Percentiles rank a stretch among this genome's conserved stretches.
Conservation (phyloP, 2,329 filamentous ascomycete species). For the Rhynchosporium secalis region DNA sequence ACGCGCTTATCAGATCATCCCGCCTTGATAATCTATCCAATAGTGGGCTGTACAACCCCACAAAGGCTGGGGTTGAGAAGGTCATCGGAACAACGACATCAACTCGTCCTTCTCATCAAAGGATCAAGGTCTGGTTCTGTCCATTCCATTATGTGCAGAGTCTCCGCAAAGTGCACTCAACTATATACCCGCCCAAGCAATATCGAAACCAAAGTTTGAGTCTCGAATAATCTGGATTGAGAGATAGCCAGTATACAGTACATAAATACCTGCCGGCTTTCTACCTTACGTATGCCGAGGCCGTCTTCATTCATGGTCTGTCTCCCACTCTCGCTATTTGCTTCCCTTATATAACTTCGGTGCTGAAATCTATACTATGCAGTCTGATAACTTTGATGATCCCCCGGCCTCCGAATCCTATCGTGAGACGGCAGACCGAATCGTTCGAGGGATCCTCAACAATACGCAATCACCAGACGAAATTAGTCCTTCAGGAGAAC, state of each 20-base stretch:
- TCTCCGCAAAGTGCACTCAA: not conserved
- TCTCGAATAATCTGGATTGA: not conserved
- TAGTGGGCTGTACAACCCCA: slow-evolving; percentile 21
- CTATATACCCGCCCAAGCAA: not conserved
- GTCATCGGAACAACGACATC: slow-evolving; percentile 17
- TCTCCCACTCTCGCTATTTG: not conserved
- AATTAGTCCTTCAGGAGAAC: slow-evolving; percentile 47
- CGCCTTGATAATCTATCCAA: slow-evolving; percentile 14
- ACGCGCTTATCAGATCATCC: slow-evolving; percentile 2
- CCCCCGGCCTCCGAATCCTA: slow-evolving; percentile 33
- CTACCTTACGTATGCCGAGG: slow-evolving; percentile 27
- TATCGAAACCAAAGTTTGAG: not conserved
- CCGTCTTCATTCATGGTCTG: slow-evolving; percentile 35
- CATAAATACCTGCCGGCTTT: slow-evolving; percentile 4
- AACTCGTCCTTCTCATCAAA: slow-evolving; percentile 17
- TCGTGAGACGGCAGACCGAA: slow-evolving; percentile 36
- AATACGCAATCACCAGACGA: slow-evolving; percentile 40
- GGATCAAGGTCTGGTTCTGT: not conserved
- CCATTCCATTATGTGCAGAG: slow-evolving; percentile 5
- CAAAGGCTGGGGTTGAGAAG: slow-evolving; percentile 21
- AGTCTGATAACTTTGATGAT: slow-evolving; percentile 38
- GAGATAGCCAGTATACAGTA: slow-evolving; percentile 1
- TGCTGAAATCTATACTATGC: slow-evolving; percentile 18
- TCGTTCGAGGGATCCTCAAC: slow-evolving; percentile 44
- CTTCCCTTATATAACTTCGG: slow-evolving; percentile 4